phyloP scores from a whole-genome alignment of 1,139 yeast genomes.

The Kodamaea suecica region DNA sequence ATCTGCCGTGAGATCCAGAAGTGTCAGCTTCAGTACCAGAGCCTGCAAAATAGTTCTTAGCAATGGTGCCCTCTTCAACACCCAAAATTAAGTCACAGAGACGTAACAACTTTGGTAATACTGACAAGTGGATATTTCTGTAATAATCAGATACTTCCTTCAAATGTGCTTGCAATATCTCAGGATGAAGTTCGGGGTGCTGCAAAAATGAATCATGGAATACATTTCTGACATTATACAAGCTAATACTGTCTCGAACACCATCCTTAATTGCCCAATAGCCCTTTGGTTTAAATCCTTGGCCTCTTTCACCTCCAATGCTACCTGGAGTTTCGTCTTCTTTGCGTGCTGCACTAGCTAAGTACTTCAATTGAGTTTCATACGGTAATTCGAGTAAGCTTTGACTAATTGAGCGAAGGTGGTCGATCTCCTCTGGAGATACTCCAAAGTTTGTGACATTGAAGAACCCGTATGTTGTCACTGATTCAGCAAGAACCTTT shows the following conservation, averaged over 20 bases:
- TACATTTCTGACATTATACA: constrained; percentile 36
- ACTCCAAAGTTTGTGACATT: constrained; percentile 37
- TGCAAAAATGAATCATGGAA: constrained; percentile 18
- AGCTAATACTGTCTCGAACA: constrained; percentile 38
- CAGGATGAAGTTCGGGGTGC: constrained; percentile 29
- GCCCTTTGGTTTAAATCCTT: constrained; percentile 44
- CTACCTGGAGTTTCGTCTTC: constrained; percentile 17
- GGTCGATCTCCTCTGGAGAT: constrained; percentile 22
- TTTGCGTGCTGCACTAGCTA: constrained; percentile 31
- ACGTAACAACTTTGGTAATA: constrained; percentile 31
- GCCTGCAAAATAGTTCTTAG: constrained; percentile 28
- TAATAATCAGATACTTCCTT: constrained; percentile 37
- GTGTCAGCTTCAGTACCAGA: constrained; percentile 26
- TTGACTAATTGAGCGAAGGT: constrained; percentile 32
- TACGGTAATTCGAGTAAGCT: constrained; percentile 36
- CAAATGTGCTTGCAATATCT: constrained; percentile 31
- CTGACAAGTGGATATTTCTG: constrained; percentile 30
- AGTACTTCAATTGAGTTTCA: constrained; percentile 32
- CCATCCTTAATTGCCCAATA: constrained; percentile 42
- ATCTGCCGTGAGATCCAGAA: constrained; percentile 39
- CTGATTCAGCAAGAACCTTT: constrained; percentile 27
- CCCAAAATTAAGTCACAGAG: constrained; percentile 41
- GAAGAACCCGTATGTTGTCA: constrained; percentile 45
- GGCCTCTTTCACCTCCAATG: constrained; percentile 43
- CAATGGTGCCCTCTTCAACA: constrained; percentile 41